These are phyloP conservation scores for Amauroascus verrucosus DNA, from an alignment of 2,329 filamentous ascomycete species.

Conservation along the genomic window DNA sequence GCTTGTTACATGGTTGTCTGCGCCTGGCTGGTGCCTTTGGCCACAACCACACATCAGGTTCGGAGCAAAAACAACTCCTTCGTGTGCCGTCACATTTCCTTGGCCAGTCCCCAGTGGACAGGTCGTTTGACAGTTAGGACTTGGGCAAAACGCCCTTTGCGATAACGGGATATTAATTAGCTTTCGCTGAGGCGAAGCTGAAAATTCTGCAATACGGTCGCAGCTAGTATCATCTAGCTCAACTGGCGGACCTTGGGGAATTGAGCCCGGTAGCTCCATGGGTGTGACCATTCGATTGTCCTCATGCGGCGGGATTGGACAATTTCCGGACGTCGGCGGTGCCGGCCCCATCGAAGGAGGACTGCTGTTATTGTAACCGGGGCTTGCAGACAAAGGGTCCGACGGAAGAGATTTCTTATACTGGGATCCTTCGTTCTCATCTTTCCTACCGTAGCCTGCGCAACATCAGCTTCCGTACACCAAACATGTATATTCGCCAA, in stretches of 20 bases:
- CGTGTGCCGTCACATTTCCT: neutral
- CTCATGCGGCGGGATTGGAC: neutral
- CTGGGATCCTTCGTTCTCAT: neutral
- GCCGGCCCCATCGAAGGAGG: neutral
- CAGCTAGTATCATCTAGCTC: slow-evolving; percentile 4
- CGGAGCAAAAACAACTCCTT: slow-evolving; percentile 9
- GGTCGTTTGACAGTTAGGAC: neutral
- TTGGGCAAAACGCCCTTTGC: neutral
- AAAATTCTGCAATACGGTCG: neutral
- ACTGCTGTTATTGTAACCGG: neutral
- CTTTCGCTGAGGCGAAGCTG: neutral
- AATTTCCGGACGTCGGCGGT: neutral
- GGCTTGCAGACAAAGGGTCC: neutral
- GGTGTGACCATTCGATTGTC: neutral
- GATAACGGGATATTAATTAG: neutral
- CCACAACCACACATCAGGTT: slow-evolving; percentile 2
- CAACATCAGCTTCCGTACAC: neutral
- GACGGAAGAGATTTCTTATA: neutral
- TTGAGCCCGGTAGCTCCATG: neutral
- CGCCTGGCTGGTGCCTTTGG: neutral
- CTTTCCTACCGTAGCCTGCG: neutral
- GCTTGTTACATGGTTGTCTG: slow-evolving; percentile 9
- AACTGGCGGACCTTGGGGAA: neutral
- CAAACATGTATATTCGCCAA: too few relatives aligned
- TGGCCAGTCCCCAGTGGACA: neutral